Base-by-base conservation (phyloP, 106 monocot genomes). In the Iris macrosiphon region DNA sequence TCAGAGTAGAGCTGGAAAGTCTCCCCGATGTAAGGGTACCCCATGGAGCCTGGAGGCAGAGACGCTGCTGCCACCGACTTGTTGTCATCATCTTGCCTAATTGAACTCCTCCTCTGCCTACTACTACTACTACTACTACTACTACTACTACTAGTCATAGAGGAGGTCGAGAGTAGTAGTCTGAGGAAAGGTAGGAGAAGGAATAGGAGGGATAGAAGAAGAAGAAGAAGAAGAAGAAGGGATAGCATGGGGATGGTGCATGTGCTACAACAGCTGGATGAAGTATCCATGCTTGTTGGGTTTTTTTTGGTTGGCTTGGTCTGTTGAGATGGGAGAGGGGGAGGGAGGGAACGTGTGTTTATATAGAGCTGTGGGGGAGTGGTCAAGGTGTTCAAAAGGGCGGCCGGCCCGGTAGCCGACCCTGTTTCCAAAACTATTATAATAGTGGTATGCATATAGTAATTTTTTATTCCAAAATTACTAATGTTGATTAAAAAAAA, bases 11-110 rank as follows among this genome's bases (percentile, higher is more conserved):
- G 72, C 48, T 77, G 85, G 64, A 69, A 69, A 25, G 85, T 85
- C 49, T 85, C 85, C 24, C 85, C 85, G 3, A 80, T 55, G 55
- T 80, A 85, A 18, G 80, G 85, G 76, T 51, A 76, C 12, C 85
- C 85, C 85, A 85, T 80, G 26, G 80, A 49, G 27, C 85, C 85
- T 9, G 85, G 85, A 0, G 85, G 85, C 11, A 85, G 59, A 9
- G 18, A 45, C 7, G 35, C 55, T 45, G 6, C 52, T n/a, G n/a
- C n/a, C n/a, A n/a, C n/a, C n/a, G n/a, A n/a, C n/a, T n/a, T n/a
- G n/a, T n/a, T n/a, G n/a, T n/a, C n/a, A n/a, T n/a, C n/a, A n/a
- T n/a, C n/a, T n/a, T n/a, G n/a, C n/a, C n/a, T n/a, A n/a, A n/a
- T n/a, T n/a, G n/a, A n/a, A n/a, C n/a, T n/a, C n/a, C 9, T 29